A percentile compares a stretch with the other conserved stretches of the same genome.
These are phyloP conservation scores for Nakazawaea populi DNA, from an alignment of 805 yeast species.

Conservation along the genomic window DNA sequence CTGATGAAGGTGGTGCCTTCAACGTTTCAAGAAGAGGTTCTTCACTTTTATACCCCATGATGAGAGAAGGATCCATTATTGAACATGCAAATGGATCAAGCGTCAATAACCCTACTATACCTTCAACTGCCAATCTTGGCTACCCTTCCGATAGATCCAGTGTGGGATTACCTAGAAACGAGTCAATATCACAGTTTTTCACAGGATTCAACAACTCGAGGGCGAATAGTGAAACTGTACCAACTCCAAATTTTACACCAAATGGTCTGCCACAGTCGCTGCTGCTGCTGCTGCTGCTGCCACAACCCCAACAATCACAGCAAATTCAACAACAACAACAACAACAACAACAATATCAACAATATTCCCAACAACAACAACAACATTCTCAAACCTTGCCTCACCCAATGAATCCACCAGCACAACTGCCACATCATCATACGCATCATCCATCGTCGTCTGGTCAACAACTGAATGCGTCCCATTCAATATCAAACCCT, in stretches of 20 bases:
- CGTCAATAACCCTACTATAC: not conserved
- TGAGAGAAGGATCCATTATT: conserved; percentile 6
- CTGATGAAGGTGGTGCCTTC: conserved; percentile 19
- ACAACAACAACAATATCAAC: not conserved
- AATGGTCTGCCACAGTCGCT: not conserved
- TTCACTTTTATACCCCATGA: conserved; percentile 18
- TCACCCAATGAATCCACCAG: conserved; percentile 7
- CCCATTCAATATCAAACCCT: not conserved
- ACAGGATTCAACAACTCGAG: conserved; percentile 5
- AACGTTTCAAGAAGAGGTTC: conserved; percentile 20
- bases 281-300: not conserved
- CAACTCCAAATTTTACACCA: conserved; percentile 4
- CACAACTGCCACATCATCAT: conserved; percentile 5
- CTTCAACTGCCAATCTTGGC: not conserved
- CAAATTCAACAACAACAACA: not conserved
- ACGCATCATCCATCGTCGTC: not conserved
- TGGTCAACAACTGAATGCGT: not conserved
- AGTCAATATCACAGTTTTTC: conserved; percentile 9
- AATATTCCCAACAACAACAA: not conserved
- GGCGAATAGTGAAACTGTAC: not conserved
- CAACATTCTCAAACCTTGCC: not conserved
- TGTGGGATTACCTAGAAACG: conserved; percentile 4
- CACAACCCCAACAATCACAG: not conserved
- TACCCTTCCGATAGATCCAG: not conserved
- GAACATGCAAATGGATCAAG: conserved; percentile 1